Evolutionary conservation across 2,329 filamentous ascomycete genomes (phyloP), one percentile per base, ranked within the genome.

Genomic region (Hirsutella rhossiliensis): DNA sequence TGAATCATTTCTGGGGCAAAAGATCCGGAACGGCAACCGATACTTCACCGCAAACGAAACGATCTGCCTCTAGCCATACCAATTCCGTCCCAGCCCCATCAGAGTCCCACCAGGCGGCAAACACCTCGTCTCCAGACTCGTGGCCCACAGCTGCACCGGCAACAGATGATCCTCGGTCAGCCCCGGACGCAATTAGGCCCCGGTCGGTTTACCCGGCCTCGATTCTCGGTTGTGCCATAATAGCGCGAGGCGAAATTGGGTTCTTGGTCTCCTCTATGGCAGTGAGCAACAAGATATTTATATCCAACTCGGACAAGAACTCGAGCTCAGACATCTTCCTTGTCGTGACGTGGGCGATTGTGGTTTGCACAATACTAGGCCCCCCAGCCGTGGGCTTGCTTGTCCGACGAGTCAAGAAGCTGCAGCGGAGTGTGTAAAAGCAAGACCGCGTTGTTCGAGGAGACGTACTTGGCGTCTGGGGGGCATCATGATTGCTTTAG

Each of bases 191-290:
- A 36, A 12, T 38, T 27, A 36, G 44, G 3, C 47, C 45, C 11
- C 40, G 38, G 29, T 43, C 43, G 27, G 15, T 42, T 4, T 40
- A 47, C 20, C 42, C 47, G 29, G 46, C 41, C 23, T 43, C 34
- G 17, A 45, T 45, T 23, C n/a, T 46, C 19, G 43, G 44, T 13
- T 44, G 42, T 17, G 44, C 40, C 4, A 40, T 47, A 41, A 29
- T 32, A 19, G 43, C 38, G 17, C 47, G 47, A 4, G 43, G 40
- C 13, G 44, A 48, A 31, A 48, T 47, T 43, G 41, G 47, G 31
- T 42, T 45, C 32, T 19, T 43, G 17, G 47, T 48, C 11, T 48
- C 47, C 1, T 48, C 45, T 18, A 42, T 47, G 12, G 47, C 47
- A 6, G 47, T 47, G 29, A 45, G 47, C n/a, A 46, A 15, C 19